Conservation (phyloP, 352 stramenopile species). For the Pythium dissimile region DNA sequence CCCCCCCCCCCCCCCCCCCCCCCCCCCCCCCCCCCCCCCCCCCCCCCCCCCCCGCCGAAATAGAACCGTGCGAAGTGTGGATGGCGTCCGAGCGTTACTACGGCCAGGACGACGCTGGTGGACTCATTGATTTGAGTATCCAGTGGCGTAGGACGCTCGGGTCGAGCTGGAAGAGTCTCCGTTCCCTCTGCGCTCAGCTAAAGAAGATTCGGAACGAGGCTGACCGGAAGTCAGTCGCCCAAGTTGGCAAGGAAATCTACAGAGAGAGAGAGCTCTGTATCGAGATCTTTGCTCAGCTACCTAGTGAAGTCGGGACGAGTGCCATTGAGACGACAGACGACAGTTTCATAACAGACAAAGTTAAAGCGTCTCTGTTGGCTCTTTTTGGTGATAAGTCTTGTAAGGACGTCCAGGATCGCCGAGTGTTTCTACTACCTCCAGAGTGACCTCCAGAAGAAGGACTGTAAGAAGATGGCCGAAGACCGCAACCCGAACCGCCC, state of each 20-base stretch:
- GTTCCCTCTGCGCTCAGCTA: not conserved
- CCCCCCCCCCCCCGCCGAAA: too few relatives aligned
- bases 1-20: too few relatives aligned
- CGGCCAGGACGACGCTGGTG: not conserved
- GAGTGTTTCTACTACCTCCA: constrained; percentile 1
- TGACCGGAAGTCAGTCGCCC: not conserved
- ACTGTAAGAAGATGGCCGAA: too few relatives aligned
- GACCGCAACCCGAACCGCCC: too few relatives aligned
- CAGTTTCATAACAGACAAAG: not conserved
- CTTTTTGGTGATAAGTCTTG: constrained; percentile 1
- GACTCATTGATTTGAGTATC: not conserved
- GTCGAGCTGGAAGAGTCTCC: not conserved
- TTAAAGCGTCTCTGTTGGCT: not conserved
- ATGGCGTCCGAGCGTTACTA: not conserved
- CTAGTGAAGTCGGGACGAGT: not conserved
- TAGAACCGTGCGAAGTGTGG: not conserved
- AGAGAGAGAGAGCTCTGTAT: not conserved
- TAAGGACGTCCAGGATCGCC: not conserved
- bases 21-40: too few relatives aligned
- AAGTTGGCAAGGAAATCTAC: not conserved
- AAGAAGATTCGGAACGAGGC: constrained; percentile 4
- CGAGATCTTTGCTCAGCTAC: not conserved
- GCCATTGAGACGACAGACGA: not conserved
- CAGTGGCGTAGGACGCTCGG: not conserved
- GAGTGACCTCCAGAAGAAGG: not conserved